These are phyloP conservation scores for Rhodotorula sp. DNA, from an alignment of 1,284 basidiomycete species.

Conservation along the genomic window DNA sequence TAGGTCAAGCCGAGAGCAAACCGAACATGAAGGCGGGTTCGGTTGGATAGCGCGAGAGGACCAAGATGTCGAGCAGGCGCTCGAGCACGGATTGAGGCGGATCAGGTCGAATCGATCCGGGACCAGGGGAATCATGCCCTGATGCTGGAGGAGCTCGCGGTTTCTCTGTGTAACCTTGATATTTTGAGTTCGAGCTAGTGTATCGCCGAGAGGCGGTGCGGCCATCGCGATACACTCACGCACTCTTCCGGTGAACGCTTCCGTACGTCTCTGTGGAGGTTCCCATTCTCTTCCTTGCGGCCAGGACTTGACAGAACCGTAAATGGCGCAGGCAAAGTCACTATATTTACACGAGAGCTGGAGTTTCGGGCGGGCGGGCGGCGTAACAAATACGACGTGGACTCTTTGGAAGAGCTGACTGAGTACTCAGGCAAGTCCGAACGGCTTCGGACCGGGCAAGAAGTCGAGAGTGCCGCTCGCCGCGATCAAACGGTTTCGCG, in stretches of 20 bases:
- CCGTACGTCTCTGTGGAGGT: too few relatives aligned
- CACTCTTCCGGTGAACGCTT: too few relatives aligned
- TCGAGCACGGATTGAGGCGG: neutral
- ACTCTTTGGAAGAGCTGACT: too few relatives aligned
- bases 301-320: too few relatives aligned
- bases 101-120: neutral
- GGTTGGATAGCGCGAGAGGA: constrained; percentile 6
- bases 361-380: neutral
- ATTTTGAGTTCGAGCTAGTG: too few relatives aligned
- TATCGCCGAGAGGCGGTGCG: too few relatives aligned
- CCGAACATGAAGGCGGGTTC: neutral
- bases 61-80: neutral
- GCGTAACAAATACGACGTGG: neutral
- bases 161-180: neutral
- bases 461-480: constrained; percentile 9
- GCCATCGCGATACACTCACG: too few relatives aligned
- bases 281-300: too few relatives aligned
- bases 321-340: too few relatives aligned
- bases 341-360: too few relatives aligned
- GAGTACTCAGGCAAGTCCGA: neutral
- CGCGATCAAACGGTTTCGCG: neutral
- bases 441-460: constrained; percentile 11
- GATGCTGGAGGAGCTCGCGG: neutral
- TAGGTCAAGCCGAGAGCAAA: neutral
- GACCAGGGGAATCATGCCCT: neutral